These are phyloP conservation scores for Aspergillus udagawae DNA, from an alignment of 2,329 filamentous ascomycete genomes.

Conservation along the genomic window DNA sequence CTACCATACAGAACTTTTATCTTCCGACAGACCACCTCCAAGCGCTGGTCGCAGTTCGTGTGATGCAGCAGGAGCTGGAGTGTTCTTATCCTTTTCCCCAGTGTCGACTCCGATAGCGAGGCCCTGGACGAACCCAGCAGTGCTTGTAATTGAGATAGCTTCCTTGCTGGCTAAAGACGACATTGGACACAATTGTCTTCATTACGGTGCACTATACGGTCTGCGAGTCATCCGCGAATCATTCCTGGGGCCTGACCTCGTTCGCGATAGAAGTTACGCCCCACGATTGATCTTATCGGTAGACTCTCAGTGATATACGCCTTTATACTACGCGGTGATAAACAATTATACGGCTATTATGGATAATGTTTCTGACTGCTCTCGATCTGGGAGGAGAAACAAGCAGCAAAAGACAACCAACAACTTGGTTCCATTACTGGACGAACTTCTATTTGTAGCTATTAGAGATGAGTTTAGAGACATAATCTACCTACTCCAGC, in stretches of 20 bases:
- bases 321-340: constrained; percentile 8
- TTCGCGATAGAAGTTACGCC: background rate
- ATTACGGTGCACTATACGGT: constrained; percentile 6
- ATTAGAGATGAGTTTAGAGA: constrained; percentile 4
- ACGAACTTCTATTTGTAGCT: constrained; percentile 3
- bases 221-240: background rate
- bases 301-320: constrained; percentile 5
- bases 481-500: background rate
- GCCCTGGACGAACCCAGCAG: too few species aligned
- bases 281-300: background rate
- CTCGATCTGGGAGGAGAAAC: background rate
- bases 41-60: too few species aligned
- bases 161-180: background rate
- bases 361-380: background rate
- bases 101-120: too few species aligned
- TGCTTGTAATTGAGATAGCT: too few species aligned
- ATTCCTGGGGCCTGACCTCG: background rate
- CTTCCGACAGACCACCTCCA: too few species aligned
- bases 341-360: constrained; percentile 3
- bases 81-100: too few species aligned
- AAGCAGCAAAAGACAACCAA: background rate
- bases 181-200: constrained; percentile 3
- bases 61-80: too few species aligned
- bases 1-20: too few species aligned
- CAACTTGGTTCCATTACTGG: background rate